Evolutionary conservation across 2,329 filamentous ascomycete genomes (phyloP).

Genomic region (Teratosphaeria viscida): DNA sequence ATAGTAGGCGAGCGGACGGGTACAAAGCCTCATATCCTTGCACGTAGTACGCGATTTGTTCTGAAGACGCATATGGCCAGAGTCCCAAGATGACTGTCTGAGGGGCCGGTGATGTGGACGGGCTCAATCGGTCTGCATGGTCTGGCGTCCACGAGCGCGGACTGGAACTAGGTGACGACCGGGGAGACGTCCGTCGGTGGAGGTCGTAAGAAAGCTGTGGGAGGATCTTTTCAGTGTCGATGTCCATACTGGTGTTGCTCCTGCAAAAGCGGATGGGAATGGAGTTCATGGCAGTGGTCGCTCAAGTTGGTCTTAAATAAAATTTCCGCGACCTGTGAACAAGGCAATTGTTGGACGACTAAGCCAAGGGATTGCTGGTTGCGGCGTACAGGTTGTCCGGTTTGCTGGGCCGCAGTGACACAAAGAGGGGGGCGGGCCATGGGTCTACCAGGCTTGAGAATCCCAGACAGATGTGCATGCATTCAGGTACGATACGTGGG

Average conservation of each 20-base stretch:
- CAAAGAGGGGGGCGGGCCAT: neutral
- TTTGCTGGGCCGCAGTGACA: neutral
- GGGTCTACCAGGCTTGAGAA: neutral
- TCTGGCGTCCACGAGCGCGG: conserved; percentile 6
- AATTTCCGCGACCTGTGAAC: neutral
- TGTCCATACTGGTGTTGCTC: neutral
- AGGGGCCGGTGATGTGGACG: conserved; percentile 9
- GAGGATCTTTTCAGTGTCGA: conserved; percentile 1
- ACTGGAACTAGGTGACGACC: conserved; percentile 5
- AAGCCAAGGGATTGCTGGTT: neutral
- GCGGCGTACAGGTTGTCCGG: neutral
- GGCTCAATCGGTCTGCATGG: neutral
- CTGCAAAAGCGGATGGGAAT: neutral
- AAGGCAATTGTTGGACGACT: neutral
- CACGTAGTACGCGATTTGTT: conserved; percentile 18
- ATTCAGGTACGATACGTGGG: neutral
- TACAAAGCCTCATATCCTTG: conserved; percentile 18
- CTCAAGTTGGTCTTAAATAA: neutral
- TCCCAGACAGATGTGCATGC: neutral
- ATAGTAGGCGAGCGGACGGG: conserved; percentile 13
- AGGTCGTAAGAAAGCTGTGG: conserved; percentile 3
- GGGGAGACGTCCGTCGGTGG: conserved; percentile 3
- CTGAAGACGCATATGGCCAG: conserved; percentile 16
- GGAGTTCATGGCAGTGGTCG: neutral
- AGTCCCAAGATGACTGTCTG: conserved; percentile 17